phyloP scores from a whole-genome alignment of 805 yeast species.

The Candida koratica region DNA sequence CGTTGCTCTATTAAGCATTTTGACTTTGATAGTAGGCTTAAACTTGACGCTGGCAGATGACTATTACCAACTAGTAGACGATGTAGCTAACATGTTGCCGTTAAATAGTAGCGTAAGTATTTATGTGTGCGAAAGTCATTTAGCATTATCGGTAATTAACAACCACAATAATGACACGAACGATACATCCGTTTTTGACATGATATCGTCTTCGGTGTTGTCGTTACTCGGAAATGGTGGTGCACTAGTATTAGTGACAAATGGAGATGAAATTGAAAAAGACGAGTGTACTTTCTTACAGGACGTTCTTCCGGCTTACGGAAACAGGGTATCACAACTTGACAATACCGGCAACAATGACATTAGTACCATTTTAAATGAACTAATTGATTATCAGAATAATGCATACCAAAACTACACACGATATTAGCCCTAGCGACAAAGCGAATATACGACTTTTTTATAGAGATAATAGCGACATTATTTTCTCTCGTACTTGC shows the following conservation, averaged over 20 bases:
- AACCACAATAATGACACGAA: constrained; percentile 1
- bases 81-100: constrained; percentile 2
- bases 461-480: too few relatives aligned
- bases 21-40: constrained; percentile 1
- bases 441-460: too few relatives aligned
- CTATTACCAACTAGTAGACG: constrained; percentile 2
- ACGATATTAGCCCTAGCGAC: too few relatives aligned
- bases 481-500: too few relatives aligned
- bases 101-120: constrained; percentile 1
- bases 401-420: constrained; percentile 1
- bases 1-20: constrained; percentile 1
- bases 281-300: constrained; percentile 1
- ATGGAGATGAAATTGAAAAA: constrained; percentile 1
- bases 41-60: constrained; percentile 1
- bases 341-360: constrained; percentile 2
- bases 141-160: constrained; percentile 1
- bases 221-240: constrained; percentile 1
- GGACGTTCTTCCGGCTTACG: constrained; percentile 1
- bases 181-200: constrained; percentile 1
- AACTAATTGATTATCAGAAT: constrained; percentile 1
- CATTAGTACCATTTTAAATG: constrained; percentile 1
- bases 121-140: constrained; percentile 1
- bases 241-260: constrained; percentile 1
- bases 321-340: constrained; percentile 1
- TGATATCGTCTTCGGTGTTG: constrained; percentile 2